Evolutionary conservation across 164 flowering plant genomes (phyloP), one percentile per base, ranked within the genome.

Genomic region (Aristolochia contorta): DNA sequence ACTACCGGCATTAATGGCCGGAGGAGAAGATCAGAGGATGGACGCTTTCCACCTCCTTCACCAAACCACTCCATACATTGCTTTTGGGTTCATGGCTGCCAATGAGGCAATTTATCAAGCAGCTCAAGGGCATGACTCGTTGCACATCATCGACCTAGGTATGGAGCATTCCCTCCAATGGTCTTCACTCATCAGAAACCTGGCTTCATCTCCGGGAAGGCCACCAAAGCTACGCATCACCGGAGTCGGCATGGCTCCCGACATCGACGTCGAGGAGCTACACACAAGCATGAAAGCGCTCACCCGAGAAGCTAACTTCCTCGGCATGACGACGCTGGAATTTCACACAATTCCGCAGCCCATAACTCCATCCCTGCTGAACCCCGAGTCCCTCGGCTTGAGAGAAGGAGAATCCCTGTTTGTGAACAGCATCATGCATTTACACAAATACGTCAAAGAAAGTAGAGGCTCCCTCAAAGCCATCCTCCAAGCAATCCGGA

Each of bases 61-160:
- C 68, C 84, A 79, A 66, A 57, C 81, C 27, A 84, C 86, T 55
- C 91, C 91, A 47, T 85, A 73, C 64, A 65, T 81, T 47, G 76
- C 79, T 4, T 84, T 84, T 55, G 90, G 82, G 23, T 82, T 75
- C 78, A 65, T 78, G 81, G 80, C 80, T 43, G 82, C 87, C 58
- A 82, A 82, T 70, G 84, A 80, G 25, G 85, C 85, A 15, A 84
- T 82, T 50, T 53, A 41, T 32, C 73, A 78, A 64, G 80, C 79
- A 24, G 69, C 77, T 16, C 69, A 65, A 50, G 81, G 82, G 58
- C 75, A 74, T 53, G 80, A 73, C 9, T 66, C 65, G 2, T 18
- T 82, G 53, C 87, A 82, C 63, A 77, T 84, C 23, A 62, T 82
- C 33, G 85, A 82, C 68, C 67, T 84, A 13, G 91, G 85, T 15